phyloP scores from a whole-genome alignment of 108 stramenopile genomes.

The Ochromonas danica region DNA sequence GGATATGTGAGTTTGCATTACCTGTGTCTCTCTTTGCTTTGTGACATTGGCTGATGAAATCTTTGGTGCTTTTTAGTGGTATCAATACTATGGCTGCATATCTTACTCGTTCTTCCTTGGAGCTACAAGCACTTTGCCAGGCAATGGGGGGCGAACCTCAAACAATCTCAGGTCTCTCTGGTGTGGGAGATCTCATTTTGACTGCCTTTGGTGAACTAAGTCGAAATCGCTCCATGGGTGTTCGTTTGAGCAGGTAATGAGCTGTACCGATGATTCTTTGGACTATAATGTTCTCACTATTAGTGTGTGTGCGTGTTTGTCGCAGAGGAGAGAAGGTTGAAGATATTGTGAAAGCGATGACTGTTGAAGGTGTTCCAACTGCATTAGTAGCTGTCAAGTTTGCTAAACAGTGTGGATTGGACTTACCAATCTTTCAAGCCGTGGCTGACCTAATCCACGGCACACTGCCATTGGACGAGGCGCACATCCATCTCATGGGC shows the following conservation, averaged over 20 bases:
- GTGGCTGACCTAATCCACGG: conserved; percentile 41
- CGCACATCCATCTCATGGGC: conserved; percentile 9
- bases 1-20: conserved; percentile 43
- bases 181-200: conserved; percentile 79
- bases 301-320: no score
- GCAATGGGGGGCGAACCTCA: conserved; percentile 73
- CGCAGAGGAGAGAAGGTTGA: conserved; percentile 64
- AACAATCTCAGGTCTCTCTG: conserved; percentile 70
- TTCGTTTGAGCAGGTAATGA: conserved; percentile 60
- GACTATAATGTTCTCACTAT: no score
- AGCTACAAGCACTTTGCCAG: conserved; percentile 61
- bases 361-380: conserved; percentile 61
- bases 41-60: no score
- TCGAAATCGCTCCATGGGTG: conserved; percentile 69
- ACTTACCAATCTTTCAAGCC: conserved; percentile 66
- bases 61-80: conserved; percentile 55
- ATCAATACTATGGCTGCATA: conserved; percentile 77
- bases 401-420: conserved; percentile 67
- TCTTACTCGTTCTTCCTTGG: conserved; percentile 69
- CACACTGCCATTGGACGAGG: not conserved
- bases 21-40: no score
- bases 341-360: conserved; percentile 58
- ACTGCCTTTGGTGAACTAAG: conserved; percentile 71
- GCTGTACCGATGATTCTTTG: no score
- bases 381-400: conserved; percentile 68